phyloP scores from a whole-genome alignment of 2,329 filamentous ascomycete species.

The Monascus ruber region DNA sequence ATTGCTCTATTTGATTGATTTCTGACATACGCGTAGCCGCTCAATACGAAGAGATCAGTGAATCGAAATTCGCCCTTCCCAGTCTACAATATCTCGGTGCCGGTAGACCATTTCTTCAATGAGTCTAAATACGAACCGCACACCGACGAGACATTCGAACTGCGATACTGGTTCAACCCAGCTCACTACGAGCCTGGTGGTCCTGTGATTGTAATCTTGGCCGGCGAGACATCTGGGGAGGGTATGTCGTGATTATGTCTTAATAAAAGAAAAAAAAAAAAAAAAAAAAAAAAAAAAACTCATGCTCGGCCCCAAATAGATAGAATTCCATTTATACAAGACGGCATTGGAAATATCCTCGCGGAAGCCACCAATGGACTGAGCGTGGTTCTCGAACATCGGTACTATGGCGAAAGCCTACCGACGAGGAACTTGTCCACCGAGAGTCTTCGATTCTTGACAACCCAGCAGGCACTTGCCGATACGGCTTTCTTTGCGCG shows the following conservation, averaged over 20 bases:
- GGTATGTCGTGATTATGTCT: conserved; percentile 3
- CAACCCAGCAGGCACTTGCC: conserved; percentile 70
- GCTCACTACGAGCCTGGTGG: conserved; percentile 64
- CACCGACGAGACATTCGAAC: conserved; percentile 52
- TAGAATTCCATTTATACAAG: conserved; percentile 59
- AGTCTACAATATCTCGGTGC: conserved; percentile 42
- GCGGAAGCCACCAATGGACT: conserved; percentile 61
- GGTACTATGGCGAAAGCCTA: conserved; percentile 72
- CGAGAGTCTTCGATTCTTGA: conserved; percentile 65
- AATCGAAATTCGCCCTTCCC: conserved; percentile 6
- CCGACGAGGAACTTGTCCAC: conserved; percentile 56
- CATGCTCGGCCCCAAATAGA: conserved; percentile 14
- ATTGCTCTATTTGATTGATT: too few relatives aligned
- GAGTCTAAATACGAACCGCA: conserved; percentile 69
- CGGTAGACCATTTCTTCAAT: conserved; percentile 75
- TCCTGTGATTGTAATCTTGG: conserved; percentile 65
- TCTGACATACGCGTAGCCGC: too few relatives aligned
- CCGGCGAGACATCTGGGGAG: conserved; percentile 54
- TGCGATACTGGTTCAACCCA: conserved; percentile 77
- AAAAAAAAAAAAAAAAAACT: too few relatives aligned
- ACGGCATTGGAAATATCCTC: conserved; percentile 64
- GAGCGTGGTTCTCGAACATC: conserved; percentile 72
- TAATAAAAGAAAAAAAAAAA: too few relatives aligned
- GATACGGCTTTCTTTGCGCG: conserved; percentile 72
- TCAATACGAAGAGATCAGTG: too few relatives aligned